phyloP scores from a whole-genome alignment of 495 filamentous ascomycete species.

The Penicillium coffeae region DNA sequence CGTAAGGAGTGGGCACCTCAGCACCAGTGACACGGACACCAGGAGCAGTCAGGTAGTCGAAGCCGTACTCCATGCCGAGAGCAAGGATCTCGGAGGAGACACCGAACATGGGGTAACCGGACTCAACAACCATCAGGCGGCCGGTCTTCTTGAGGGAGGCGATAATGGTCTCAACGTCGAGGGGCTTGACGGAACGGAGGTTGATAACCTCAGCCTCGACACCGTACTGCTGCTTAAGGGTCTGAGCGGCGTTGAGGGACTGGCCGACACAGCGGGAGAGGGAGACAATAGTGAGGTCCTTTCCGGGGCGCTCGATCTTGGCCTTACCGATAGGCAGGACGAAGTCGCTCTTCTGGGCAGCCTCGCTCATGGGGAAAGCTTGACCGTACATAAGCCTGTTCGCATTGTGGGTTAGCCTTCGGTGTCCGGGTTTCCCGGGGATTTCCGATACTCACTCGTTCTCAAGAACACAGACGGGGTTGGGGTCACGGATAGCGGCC shows the following conservation, averaged over 20 bases:
- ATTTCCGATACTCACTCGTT: slow-evolving; percentile 65
- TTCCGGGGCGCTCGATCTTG: slow-evolving; percentile 94
- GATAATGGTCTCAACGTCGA: slow-evolving; percentile 91
- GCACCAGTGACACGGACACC: slow-evolving; percentile 92
- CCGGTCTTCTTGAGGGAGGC: slow-evolving; percentile 98
- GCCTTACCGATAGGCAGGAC: slow-evolving; percentile 96
- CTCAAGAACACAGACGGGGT: slow-evolving; percentile 91
- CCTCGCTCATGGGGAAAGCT: slow-evolving; percentile 92
- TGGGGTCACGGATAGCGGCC: slow-evolving; percentile 96
- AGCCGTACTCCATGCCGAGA: slow-evolving; percentile 93
- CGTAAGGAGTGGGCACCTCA: slow-evolving; percentile 94
- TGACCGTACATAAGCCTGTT: slow-evolving; percentile 83
- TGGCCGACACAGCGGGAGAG: slow-evolving; percentile 94
- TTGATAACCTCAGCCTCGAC: slow-evolving; percentile 97
- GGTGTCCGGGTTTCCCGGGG: neutral
- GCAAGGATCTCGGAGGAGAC: slow-evolving; percentile 90
- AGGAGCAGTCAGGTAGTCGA: slow-evolving; percentile 93
- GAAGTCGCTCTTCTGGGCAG: slow-evolving; percentile 91
- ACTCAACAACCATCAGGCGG: slow-evolving; percentile 86
- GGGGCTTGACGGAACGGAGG: slow-evolving; percentile 91
- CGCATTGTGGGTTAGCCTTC: slow-evolving; percentile 13
- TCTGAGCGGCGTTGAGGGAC: slow-evolving; percentile 80
- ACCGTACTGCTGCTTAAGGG: slow-evolving; percentile 92
- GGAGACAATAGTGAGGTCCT: slow-evolving; percentile 91
- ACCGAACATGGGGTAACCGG: slow-evolving; percentile 92